Evolutionary conservation across 2,329 filamentous ascomycete species (phyloP).

Genomic region (Plenodomus biglobosus): DNA sequence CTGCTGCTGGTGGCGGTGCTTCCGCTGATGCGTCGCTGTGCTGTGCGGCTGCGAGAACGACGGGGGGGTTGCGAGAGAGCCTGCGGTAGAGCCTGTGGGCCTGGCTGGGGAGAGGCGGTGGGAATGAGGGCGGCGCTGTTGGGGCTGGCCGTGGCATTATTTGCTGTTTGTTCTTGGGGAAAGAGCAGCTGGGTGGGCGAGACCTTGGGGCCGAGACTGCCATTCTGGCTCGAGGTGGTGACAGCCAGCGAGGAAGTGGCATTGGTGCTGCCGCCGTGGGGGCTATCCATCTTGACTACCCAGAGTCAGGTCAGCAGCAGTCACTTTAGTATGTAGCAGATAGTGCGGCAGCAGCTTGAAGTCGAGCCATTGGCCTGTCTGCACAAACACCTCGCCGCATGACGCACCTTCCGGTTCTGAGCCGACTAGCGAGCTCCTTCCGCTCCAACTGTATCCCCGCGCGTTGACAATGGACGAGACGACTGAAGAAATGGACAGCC

Average conservation of each 20-base stretch:
- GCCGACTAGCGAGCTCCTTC: slow-evolving; percentile 48
- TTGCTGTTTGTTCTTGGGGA: slow-evolving; percentile 29
- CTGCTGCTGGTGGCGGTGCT: slow-evolving; percentile 83
- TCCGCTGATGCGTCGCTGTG: slow-evolving; percentile 76
- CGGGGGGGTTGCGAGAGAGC: slow-evolving; percentile 21
- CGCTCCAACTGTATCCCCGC: slow-evolving; percentile 55
- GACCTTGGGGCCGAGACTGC: slow-evolving; percentile 40
- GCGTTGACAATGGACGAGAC: slow-evolving; percentile 60
- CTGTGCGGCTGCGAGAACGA: slow-evolving; percentile 45
- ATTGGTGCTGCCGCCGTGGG: slow-evolving; percentile 43
- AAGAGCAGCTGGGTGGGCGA: slow-evolving; percentile 45
- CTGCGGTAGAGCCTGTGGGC: slow-evolving; percentile 17
- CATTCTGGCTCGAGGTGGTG: slow-evolving; percentile 50
- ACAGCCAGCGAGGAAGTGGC: slow-evolving; percentile 49
- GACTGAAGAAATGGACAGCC: slow-evolving; percentile 71
- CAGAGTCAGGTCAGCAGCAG: no score
- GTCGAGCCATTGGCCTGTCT: no score
- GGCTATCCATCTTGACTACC: slow-evolving; percentile 32
- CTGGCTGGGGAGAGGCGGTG: slow-evolving; percentile 21
- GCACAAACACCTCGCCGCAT: slow-evolving; percentile 4
- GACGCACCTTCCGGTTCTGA: slow-evolving; percentile 50
- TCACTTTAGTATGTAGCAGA: no score
- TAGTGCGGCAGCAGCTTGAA: no score
- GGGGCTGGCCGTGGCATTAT: slow-evolving; percentile 7
- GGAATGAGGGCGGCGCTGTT: slow-evolving; percentile 8